Evolutionary conservation across 768 basidiomycete species (phyloP).

Genomic region (Pisolithus sp.): DNA sequence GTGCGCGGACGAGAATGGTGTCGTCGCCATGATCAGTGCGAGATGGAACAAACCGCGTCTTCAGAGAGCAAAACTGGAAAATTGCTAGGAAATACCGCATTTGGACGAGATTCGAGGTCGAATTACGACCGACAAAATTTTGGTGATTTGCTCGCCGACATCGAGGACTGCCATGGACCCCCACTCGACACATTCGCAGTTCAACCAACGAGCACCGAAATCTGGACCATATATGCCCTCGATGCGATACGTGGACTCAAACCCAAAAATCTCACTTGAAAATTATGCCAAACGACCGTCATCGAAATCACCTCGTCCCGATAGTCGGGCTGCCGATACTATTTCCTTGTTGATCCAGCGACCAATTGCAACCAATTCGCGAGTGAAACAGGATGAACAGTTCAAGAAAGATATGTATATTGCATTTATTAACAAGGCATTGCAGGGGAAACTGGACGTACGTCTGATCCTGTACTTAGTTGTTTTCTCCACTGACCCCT

Average conservation of each 20-base stretch:
- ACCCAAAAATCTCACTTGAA: conserved; percentile 37
- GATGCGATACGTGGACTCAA: conserved; percentile 40
- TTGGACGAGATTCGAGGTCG: conserved; percentile 1
- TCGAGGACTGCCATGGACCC: conserved; percentile 52
- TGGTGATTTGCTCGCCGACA: not conserved
- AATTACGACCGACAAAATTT: not conserved
- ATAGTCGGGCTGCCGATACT: conserved; percentile 6
- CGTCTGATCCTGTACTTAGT: conserved; percentile 21
- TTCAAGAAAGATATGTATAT: conserved; percentile 80
- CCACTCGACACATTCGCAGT: conserved; percentile 69
- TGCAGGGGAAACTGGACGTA: conserved; percentile 68
- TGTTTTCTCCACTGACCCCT: conserved; percentile 8
- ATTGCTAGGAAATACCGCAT: conserved; percentile 10
- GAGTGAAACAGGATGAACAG: conserved; percentile 71
- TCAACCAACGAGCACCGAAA: conserved; percentile 66
- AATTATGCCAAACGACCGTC: conserved; percentile 37
- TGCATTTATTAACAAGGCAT: conserved; percentile 73
- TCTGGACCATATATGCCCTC: conserved; percentile 49
- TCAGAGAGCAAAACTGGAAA: not conserved
- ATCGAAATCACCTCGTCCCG: conserved; percentile 15
- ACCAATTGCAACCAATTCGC: conserved; percentile 73
- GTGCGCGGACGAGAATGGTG: conserved; percentile 68
- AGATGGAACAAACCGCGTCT: conserved; percentile 1
- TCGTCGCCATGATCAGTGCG: conserved; percentile 39
- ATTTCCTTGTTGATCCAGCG: conserved; percentile 28